Conservation (phyloP, 495 filamentous ascomycete species). For the Zalerion maritima region DNA sequence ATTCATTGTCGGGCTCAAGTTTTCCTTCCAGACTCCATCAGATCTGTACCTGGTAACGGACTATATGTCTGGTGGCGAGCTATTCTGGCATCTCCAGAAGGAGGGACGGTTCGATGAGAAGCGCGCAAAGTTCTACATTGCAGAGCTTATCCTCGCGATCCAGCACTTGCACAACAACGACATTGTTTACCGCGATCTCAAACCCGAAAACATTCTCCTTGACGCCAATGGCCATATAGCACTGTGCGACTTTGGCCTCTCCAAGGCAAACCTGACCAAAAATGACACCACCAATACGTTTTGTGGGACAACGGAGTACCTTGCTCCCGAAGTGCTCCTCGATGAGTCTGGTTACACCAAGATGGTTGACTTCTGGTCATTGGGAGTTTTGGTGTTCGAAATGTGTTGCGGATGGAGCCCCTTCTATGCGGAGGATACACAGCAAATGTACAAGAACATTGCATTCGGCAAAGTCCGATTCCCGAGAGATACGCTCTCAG, state of each 20-base stretch:
- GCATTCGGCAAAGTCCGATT: slow-evolving; percentile 97
- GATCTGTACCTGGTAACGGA: slow-evolving; percentile 98
- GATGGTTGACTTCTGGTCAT: slow-evolving; percentile 99
- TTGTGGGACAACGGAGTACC: slow-evolving; percentile 94
- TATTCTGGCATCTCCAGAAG: slow-evolving; percentile 98
- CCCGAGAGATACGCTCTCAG: slow-evolving; percentile 81
- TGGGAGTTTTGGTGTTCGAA: slow-evolving; percentile 94
- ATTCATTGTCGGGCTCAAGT: slow-evolving; percentile 96
- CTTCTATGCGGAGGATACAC: slow-evolving; percentile 96
- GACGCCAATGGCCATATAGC: slow-evolving; percentile 87
- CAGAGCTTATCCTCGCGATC: slow-evolving; percentile 88
- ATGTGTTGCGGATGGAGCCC: slow-evolving; percentile 99
- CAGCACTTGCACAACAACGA: slow-evolving; percentile 93
- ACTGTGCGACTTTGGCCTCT: slow-evolving; percentile 91
- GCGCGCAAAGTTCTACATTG: slow-evolving; percentile 97
- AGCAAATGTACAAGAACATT: slow-evolving; percentile 99
- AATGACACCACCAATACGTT: slow-evolving; percentile 98
- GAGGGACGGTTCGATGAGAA: slow-evolving; percentile 92
- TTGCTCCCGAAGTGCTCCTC: slow-evolving; percentile 86
- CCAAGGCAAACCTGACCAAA: slow-evolving; percentile 90
- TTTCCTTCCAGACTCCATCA: slow-evolving; percentile 94
- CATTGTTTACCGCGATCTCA: slow-evolving; percentile 95
- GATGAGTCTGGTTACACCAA: slow-evolving; percentile 98
- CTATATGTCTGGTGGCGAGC: slow-evolving; percentile 96
- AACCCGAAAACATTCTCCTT: slow-evolving; percentile 94